These are phyloP conservation scores for Diaporthe sp. DNA, from an alignment of 2,329 filamentous ascomycete species.

Conservation along the genomic window DNA sequence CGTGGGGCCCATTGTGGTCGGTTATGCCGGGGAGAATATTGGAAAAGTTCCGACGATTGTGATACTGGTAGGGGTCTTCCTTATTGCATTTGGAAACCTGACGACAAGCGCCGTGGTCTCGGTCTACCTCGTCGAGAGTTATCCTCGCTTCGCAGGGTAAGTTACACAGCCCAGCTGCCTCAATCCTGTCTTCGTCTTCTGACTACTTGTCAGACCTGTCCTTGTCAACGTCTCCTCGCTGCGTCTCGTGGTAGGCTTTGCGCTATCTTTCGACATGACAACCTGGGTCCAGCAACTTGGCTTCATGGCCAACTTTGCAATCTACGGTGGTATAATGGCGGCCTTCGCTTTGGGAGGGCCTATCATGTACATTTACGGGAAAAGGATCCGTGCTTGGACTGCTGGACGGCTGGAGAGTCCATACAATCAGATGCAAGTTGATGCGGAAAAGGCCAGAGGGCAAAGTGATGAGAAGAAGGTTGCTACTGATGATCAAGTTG, in stretches of 20 bases:
- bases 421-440: constrained; percentile 3
- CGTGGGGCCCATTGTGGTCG: constrained; percentile 45
- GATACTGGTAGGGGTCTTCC: constrained; percentile 45
- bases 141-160: constrained; percentile 46
- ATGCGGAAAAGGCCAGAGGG: background rate
- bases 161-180: constrained; percentile 9
- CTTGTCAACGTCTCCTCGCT: constrained; percentile 45
- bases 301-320: constrained; percentile 40
- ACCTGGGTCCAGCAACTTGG: constrained; percentile 43
- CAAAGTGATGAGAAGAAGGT: background rate
- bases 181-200: background rate
- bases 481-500: background rate
- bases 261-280: constrained; percentile 42
- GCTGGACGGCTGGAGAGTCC: constrained; percentile 36
- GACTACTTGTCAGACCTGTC: constrained; percentile 42
- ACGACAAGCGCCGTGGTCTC: constrained; percentile 45
- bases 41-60: constrained; percentile 42
- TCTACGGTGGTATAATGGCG: constrained; percentile 42
- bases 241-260: constrained; percentile 45
- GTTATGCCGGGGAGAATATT: constrained; percentile 45
- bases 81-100: constrained; percentile 45
- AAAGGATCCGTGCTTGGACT: constrained; percentile 39
- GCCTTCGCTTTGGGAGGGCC: constrained; percentile 39
- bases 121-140: constrained; percentile 47
- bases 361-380: constrained; percentile 44